Evolutionary conservation across 2,329 filamentous ascomycete genomes (phyloP), one percentile per base, ranked within the genome.

Genomic region (Podosphaera fusca): DNA sequence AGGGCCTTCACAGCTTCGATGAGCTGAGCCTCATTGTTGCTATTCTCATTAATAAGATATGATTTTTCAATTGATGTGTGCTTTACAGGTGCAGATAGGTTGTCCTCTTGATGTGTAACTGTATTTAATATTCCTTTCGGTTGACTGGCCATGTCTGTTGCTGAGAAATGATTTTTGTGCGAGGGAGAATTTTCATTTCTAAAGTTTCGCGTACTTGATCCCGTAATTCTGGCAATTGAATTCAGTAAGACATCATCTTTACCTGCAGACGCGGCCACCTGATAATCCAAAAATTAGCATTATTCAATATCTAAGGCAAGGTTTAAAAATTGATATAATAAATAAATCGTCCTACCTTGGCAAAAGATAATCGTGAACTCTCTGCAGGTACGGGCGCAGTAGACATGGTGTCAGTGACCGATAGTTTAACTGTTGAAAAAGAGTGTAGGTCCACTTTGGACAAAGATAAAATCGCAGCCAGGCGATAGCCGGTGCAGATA

Each of bases 281-380:
- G 46, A 59, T 6, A 59, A 47, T 50, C 35, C 61, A 49, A 59
- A 50, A 29, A 47, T 61, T 46, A 61, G 59, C 56, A 52, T 49
- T 33, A 34, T 45, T 3, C 36, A 46, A 33, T 46, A 31, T 10
- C 52, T 10, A 31, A 4, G 31, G 36, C 55, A 49, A 36, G 12
- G 42, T 3, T 34, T 53, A 8, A 55, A 35, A 21, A 31, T 45
- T 49, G 35, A 57, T 1, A 9, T 35, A 52, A 54, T 35, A 29
- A 35, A 54, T 30, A 31, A 36, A 36, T 42, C 7, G n/a, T 55
- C 40, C 58, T 72, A 86, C 84, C 77, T 85, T 87, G 70, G 84
- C 84, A 74, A 88, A 88, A 49, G 84, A 86, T 63, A 82, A 76
- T 69, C 79, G 80, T 56, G 71, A 71, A 57, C 70, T 70, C 58